These are phyloP conservation scores for Kurtzmaniella quercitrusa DNA, from an alignment of 1,139 yeast species.

Conservation along the genomic window DNA sequence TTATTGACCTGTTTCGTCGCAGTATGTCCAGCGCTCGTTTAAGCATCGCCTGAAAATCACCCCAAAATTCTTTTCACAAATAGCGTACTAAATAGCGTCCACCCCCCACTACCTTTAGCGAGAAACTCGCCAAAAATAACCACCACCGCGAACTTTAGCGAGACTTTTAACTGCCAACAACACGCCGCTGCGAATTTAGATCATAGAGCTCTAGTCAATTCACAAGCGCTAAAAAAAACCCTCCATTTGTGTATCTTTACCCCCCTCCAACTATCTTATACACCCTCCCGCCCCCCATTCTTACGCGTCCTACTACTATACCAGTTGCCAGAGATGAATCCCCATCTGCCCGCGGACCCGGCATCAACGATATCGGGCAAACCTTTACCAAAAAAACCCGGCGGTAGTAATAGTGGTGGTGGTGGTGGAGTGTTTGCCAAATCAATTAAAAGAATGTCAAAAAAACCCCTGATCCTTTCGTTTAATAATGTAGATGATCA, in stretches of 20 bases:
- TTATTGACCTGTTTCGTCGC: no score
- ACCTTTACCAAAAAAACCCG: conserved; percentile 9
- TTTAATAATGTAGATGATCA: conserved; percentile 7
- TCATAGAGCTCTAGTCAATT: no score
- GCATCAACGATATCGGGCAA: background rate
- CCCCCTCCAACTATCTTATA: no score
- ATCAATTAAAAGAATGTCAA: conserved; percentile 15
- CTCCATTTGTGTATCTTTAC: background rate
- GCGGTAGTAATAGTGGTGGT: no score
- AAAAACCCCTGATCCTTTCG: conserved; percentile 14
- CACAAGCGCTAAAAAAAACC: no score
- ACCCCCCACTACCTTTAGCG: background rate
- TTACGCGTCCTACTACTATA: background rate
- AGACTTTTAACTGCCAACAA: no score
- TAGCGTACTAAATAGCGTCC: no score
- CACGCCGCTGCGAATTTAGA: no score
- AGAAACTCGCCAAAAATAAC: background rate
- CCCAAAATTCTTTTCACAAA: no score
- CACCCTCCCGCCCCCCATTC: no score
- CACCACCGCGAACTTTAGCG: background rate
- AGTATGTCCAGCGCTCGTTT: no score
- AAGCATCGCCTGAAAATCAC: no score
- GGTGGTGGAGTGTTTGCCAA: conserved; percentile 12
- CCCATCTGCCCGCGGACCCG: background rate
- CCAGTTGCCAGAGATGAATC: background rate